Evolutionary conservation across 164 flowering plant genomes (phyloP).

Genomic region (Nelumbo lutea): DNA sequence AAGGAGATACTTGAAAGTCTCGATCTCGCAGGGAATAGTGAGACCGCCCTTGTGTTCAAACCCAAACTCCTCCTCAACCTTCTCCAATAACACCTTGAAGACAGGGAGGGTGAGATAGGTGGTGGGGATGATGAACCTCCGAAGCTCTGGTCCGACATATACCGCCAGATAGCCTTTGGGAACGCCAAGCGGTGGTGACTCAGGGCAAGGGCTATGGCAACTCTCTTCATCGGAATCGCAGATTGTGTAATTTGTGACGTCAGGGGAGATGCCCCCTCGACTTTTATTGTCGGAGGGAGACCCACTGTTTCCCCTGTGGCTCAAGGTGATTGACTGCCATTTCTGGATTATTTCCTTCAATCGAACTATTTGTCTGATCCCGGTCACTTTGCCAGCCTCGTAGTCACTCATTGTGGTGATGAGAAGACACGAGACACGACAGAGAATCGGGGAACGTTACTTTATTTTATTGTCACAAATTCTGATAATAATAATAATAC

Average conservation of each 20-base stretch:
- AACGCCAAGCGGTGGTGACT: slow-evolving; percentile 61
- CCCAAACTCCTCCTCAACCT: slow-evolving; percentile 91
- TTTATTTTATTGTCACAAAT: too few relatives aligned
- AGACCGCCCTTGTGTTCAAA: slow-evolving; percentile 74
- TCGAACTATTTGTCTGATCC: slow-evolving; percentile 73
- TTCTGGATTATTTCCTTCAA: slow-evolving; percentile 69
- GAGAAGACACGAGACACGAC: slow-evolving; percentile 18
- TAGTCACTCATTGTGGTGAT: slow-evolving; percentile 48
- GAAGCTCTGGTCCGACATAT: slow-evolving; percentile 83
- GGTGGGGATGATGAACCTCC: slow-evolving; percentile 90
- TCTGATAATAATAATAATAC: too few relatives aligned
- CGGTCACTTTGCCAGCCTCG: slow-evolving; percentile 49
- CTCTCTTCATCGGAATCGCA: slow-evolving; percentile 84
- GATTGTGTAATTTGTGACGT: slow-evolving; percentile 6
- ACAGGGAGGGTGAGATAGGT: slow-evolving; percentile 59
- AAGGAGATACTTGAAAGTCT: slow-evolving; percentile 84
- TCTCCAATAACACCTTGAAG: slow-evolving; percentile 73
- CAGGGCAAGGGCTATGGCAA: slow-evolving; percentile 73
- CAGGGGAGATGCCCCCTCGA: slow-evolving; percentile 49
- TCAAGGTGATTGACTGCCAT: slow-evolving; percentile 67
- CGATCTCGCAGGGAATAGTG: slow-evolving; percentile 83
- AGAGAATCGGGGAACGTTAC: too few relatives aligned
- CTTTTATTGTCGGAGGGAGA: background rate
- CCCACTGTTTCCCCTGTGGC: slow-evolving; percentile 13
- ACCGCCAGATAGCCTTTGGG: slow-evolving; percentile 90